These are phyloP conservation scores for Cordyceps cicadae DNA, from an alignment of 2,329 filamentous ascomycete genomes.

Conservation along the genomic window DNA sequence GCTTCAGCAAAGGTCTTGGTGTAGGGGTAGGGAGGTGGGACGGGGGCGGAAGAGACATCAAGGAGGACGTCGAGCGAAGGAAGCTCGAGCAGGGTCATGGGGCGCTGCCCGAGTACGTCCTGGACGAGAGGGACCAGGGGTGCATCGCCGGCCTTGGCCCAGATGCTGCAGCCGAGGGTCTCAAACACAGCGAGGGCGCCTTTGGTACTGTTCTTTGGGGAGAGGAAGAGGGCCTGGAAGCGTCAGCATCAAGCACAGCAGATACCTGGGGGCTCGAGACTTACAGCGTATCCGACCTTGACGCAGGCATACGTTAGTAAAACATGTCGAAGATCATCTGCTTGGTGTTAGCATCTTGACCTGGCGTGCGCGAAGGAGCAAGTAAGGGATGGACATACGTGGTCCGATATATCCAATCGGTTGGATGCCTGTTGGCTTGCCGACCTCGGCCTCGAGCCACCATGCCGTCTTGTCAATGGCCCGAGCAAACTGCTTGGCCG, in stretches of 20 bases:
- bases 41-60: constrained; percentile 6
- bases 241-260: neutral
- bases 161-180: constrained; percentile 23
- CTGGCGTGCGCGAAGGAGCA: neutral
- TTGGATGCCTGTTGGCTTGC: constrained; percentile 14
- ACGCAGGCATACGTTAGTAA: constrained; percentile 24
- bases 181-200: constrained; percentile 26
- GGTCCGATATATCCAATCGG: constrained; percentile 25
- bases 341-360: neutral
- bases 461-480: constrained; percentile 25
- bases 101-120: constrained; percentile 17
- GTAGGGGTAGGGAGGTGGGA: constrained; percentile 21
- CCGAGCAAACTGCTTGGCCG: constrained; percentile 18
- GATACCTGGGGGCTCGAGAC: neutral
- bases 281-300: constrained; percentile 25
- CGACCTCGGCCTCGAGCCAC: constrained; percentile 20
- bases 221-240: constrained; percentile 21
- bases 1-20: constrained; percentile 26
- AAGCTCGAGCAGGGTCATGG: constrained; percentile 22
- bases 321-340: constrained; percentile 24
- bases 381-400: constrained; percentile 20
- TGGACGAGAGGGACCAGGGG: constrained; percentile 16
- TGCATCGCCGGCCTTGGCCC: constrained; percentile 20
- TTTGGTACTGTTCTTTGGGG: constrained; percentile 26
- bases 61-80: constrained; percentile 23